Conservation (phyloP, 116 monocot genomes). For the Dioscorea cayenensis region DNA sequence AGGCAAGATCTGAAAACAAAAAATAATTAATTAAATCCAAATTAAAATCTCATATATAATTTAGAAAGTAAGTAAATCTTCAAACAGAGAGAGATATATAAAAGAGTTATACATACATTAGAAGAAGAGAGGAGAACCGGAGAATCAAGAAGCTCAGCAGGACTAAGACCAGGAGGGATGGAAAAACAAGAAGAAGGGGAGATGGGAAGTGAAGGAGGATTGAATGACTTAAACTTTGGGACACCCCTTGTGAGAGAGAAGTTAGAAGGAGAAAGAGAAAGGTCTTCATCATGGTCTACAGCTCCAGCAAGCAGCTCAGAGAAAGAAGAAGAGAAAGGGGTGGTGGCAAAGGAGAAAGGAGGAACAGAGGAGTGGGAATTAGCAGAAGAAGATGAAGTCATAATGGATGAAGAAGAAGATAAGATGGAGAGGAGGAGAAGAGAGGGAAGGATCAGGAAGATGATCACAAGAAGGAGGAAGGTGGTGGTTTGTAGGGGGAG, state of each 20-base stretch:
- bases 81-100: background rate
- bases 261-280: background rate
- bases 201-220: constrained; percentile 49
- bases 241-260: constrained; percentile 1
- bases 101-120: constrained; percentile 14
- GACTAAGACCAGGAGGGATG: constrained; percentile 68
- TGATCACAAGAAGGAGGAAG: background rate
- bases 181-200: constrained; percentile 67
- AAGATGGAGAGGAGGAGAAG: background rate
- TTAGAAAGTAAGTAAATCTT: too few species aligned
- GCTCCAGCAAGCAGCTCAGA: constrained; percentile 41
- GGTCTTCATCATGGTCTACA: constrained; percentile 7
- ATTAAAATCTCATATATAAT: background rate
- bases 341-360: constrained; percentile 13
- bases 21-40: background rate
- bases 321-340: constrained; percentile 22
- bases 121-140: constrained; percentile 53
- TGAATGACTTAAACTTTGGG: constrained; percentile 72
- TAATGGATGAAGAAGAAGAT: background rate
- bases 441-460: background rate
- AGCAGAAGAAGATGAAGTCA: constrained; percentile 20
- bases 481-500: too few species aligned
- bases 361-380: constrained; percentile 4
- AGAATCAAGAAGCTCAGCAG: constrained; percentile 68
- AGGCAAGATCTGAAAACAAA: constrained; percentile 35